These are phyloP conservation scores for Pythium coloratum DNA, from an alignment of 352 stramenopile species.

Conservation along the genomic window DNA sequence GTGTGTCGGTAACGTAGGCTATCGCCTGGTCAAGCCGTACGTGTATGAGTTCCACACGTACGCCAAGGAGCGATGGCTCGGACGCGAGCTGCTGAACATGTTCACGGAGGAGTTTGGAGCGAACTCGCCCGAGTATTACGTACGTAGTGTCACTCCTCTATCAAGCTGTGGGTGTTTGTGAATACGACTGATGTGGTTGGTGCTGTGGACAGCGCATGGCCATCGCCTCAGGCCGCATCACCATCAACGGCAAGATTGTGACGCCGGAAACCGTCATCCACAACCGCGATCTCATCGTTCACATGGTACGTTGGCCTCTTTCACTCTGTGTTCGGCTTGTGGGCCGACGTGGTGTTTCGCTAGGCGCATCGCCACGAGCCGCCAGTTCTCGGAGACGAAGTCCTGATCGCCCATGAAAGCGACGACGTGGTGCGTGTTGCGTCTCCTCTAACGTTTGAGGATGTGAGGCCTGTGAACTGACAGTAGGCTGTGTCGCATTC, in stretches of 20 bases:
- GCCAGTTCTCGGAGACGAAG: constrained; percentile 84
- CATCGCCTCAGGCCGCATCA: constrained; percentile 93
- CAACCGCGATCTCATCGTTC: constrained; percentile 92
- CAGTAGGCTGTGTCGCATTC: background rate
- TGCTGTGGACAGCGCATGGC: constrained; percentile 72
- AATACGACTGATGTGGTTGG: background rate
- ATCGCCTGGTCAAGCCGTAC: constrained; percentile 91
- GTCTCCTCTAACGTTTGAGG: background rate
- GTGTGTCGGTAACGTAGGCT: constrained; percentile 38
- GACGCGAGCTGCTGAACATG: constrained; percentile 89
- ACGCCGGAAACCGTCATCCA: constrained; percentile 80
- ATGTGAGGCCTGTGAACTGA: background rate
- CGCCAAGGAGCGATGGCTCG: constrained; percentile 95
- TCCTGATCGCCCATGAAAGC: constrained; percentile 80
- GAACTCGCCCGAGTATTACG: constrained; percentile 87
- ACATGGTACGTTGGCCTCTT: constrained; percentile 56
- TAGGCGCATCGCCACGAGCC: constrained; percentile 96
- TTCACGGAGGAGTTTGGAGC: constrained; percentile 88
- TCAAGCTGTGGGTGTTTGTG: background rate
- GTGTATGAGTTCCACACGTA: constrained; percentile 95
- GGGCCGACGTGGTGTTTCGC: background rate
- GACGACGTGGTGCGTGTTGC: constrained; percentile 61
- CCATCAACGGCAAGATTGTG: constrained; percentile 89
- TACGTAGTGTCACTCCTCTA: background rate
- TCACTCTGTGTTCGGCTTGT: background rate